Base-by-base conservation (phyloP, 495 filamentous ascomycete species). In the Penicillium canescens region DNA sequence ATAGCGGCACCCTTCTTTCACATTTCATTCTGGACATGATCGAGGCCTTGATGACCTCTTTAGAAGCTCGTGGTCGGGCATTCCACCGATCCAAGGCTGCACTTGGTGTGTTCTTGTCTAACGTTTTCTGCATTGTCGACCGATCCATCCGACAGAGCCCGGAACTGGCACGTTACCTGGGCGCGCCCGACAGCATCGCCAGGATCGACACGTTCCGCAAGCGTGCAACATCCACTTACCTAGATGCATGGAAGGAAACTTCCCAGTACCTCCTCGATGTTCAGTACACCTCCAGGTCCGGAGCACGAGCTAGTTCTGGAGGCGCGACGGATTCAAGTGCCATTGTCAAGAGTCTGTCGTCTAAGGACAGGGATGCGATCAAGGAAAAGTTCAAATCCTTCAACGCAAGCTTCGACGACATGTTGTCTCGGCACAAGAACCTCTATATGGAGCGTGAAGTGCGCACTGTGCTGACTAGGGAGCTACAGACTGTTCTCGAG, bases 311-410 rank as follows among this genome's bases (percentile, higher is more conserved):
- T 6, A 78, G 83, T 6, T 91, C 88, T 6, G 83, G 87, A 26
- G 82, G 77, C 4, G 70, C 76, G 13, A 80, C 89, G 21, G 87
- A 92, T 65, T 92, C 88, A 7, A 84, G 85, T 13, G 86, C 86
- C 10, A 88, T 97, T 46, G 77, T 96, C 60, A 94, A 96, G 67
- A 80, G 81, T 5, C 76, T 98, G 8, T 84, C 79, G 44, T 89
- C 85, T 62, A 95, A 94, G 66, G 94, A 98, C 59, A 94, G 91
- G 64, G 94, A 98, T 63, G 87, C 84, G 11, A 93, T 97, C 70
- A 99, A 98, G 71, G 88, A 91, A 64, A 98, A 97, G 69, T 98
- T 96, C 71, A 85, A 86, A 59, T 81, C 84, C 21, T 99, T 99
- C 78, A 99, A 99, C 66, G 71, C 80, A 7, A 86, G 77, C 57